Percentiles rank a stretch among this genome's conserved stretches.
phyloP scores from a whole-genome alignment of 352 stramenopile genomes.

The Peronospora tabacina region DNA sequence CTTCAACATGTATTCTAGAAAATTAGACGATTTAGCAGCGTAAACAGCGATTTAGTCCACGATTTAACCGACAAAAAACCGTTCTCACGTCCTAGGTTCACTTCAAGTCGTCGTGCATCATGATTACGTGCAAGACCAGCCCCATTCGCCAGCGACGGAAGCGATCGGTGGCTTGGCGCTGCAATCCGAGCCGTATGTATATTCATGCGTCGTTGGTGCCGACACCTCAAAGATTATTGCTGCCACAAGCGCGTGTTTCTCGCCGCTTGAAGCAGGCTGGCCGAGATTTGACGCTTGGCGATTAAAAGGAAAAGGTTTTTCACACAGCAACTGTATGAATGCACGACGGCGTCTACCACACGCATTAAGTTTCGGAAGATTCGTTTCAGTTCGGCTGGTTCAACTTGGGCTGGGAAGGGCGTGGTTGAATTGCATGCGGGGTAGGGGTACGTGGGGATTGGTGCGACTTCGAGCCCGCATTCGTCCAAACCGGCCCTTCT shows the following conservation, averaged over 20 bases:
- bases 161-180: not conserved
- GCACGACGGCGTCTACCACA: slow-evolving; percentile 3
- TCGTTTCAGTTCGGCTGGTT: slow-evolving; percentile 24
- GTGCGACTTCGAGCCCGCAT: not conserved
- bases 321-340: not conserved
- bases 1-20: slow-evolving; percentile 31
- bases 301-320: slow-evolving; percentile 10
- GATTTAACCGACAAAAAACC: slow-evolving; percentile 5
- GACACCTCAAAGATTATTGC: not conserved
- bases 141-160: too few relatives aligned
- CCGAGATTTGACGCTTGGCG: slow-evolving; percentile 20
- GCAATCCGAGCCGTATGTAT: not conserved
- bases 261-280: slow-evolving; percentile 17
- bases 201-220: not conserved
- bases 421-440: slow-evolving; percentile 26
- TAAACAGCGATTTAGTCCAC: slow-evolving; percentile 4
- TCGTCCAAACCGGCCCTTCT: slow-evolving; percentile 2
- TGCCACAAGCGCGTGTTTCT: slow-evolving; percentile 18
- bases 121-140: not conserved
- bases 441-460: slow-evolving; percentile 13
- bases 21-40: slow-evolving; percentile 16
- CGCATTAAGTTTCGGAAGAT: slow-evolving; percentile 11
- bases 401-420: slow-evolving; percentile 19
- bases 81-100: not conserved
- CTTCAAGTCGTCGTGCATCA: not conserved